phyloP scores from a whole-genome alignment of 2,329 filamentous ascomycete species.

The Exophiala dermatitidis region DNA sequence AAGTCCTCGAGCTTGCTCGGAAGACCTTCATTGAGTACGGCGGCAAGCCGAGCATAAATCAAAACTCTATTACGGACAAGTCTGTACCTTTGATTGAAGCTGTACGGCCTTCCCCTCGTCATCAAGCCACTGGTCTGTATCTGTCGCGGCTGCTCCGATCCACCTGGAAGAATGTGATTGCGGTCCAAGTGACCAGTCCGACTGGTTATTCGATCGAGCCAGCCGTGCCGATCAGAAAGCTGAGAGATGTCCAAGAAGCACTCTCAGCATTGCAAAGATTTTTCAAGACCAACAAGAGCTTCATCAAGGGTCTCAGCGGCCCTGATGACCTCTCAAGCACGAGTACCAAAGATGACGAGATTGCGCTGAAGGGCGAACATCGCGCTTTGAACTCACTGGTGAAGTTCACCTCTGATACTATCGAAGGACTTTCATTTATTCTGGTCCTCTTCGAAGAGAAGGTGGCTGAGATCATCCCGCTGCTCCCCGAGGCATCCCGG shows the following conservation, averaged over 20 bases:
- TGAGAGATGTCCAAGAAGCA: conserved; percentile 71
- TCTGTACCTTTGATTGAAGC: conserved; percentile 65
- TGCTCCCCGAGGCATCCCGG: conserved; percentile 63
- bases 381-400: conserved; percentile 82
- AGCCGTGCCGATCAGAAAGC: conserved; percentile 59
- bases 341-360: conserved; percentile 78
- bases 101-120: conserved; percentile 78
- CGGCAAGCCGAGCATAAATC: conserved; percentile 75
- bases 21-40: conserved; percentile 88
- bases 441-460: conserved; percentile 91
- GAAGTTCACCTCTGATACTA: conserved; percentile 78
- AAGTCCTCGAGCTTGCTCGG: conserved; percentile 76
- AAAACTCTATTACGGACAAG: conserved; percentile 60
- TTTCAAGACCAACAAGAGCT: conserved; percentile 75
- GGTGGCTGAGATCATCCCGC: conserved; percentile 75
- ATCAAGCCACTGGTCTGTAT: conserved; percentile 82
- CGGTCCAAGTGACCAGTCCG: conserved; percentile 49
- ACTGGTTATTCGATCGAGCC: conserved; percentile 59
- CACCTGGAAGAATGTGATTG: conserved; percentile 76
- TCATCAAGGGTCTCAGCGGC: conserved; percentile 90
- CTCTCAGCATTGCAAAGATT: conserved; percentile 74
- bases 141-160: conserved; percentile 79
- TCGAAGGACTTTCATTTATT: conserved; percentile 94
- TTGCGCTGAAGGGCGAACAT: conserved; percentile 88
- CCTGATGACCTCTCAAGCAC: conserved; percentile 75